A percentile compares a stretch with the other conserved stretches of the same genome.
Evolutionary conservation across 805 yeast species (phyloP).

Genomic region (Lachancea fermentati): DNA sequence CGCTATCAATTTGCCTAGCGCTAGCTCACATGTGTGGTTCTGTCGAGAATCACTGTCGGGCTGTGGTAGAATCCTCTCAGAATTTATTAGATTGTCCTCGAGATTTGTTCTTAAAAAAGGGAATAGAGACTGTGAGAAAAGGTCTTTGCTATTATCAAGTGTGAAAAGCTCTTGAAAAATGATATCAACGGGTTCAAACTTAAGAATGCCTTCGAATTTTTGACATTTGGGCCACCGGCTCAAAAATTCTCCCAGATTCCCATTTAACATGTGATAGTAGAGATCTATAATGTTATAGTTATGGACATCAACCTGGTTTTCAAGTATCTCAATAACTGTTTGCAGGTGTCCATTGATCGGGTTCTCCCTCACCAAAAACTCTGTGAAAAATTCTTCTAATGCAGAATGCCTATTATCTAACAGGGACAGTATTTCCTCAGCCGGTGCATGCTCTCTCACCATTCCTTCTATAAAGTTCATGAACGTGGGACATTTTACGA

Average conservation of each 20-base stretch:
- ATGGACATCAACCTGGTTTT: conserved; percentile 20
- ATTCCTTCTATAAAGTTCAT: conserved; percentile 32
- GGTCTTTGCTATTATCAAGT: conserved; percentile 28
- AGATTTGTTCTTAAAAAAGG: conserved; percentile 28
- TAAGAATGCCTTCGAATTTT: conserved; percentile 15
- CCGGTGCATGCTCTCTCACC: conserved; percentile 22
- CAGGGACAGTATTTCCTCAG: conserved; percentile 23
- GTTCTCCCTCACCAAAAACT: conserved; percentile 31
- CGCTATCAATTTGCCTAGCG: conserved; percentile 36
- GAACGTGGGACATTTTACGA: conserved; percentile 30
- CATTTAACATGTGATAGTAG: conserved; percentile 25
- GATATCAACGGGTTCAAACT: conserved; percentile 29
- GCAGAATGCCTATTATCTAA: conserved; percentile 22
- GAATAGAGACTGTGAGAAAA: conserved; percentile 29
- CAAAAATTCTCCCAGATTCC: conserved; percentile 20
- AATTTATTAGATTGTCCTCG: conserved; percentile 29
- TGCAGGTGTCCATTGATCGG: conserved; percentile 31
- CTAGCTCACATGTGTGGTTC: conserved; percentile 11
- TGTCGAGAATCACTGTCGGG: conserved; percentile 9
- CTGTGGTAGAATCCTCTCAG: conserved; percentile 25
- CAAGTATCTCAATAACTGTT: conserved; percentile 22
- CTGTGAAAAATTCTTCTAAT: conserved; percentile 29
- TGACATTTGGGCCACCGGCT: conserved; percentile 25
- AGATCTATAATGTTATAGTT: conserved; percentile 30
- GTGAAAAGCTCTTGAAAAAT: conserved; percentile 33